A percentile compares a stretch with the other conserved stretches of the same genome.
phyloP scores from a whole-genome alignment of 441 rosid species.

The Eugenia klotzschiana region DNA sequence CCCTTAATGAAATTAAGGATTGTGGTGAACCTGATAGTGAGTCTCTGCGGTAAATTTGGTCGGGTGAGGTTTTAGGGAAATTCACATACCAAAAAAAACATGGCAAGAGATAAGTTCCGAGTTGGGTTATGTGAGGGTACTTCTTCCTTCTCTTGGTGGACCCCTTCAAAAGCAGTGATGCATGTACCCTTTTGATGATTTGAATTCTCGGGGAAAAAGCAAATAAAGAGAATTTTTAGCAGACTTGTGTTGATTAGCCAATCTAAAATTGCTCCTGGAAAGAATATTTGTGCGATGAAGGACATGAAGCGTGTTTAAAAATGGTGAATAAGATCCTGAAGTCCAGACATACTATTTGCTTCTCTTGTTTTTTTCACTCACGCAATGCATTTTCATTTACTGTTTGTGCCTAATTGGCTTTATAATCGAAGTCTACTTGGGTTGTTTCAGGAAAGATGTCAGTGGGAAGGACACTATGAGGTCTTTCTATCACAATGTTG shows the following conservation, averaged over 20 bases:
- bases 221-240: not conserved
- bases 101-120: not conserved
- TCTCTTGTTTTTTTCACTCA: not conserved
- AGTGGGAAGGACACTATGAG: conserved; percentile 54
- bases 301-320: not conserved
- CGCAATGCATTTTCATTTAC: not conserved
- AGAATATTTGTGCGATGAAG: not conserved
- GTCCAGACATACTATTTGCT: not conserved
- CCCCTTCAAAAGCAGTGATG: not conserved
- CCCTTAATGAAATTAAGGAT: not conserved
- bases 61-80: not conserved
- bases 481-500: conserved; percentile 59
- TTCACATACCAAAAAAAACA: not conserved
- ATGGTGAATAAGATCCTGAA: not conserved
- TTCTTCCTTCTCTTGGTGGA: not conserved
- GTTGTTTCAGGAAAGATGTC: conserved; percentile 62
- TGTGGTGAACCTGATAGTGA: not conserved
- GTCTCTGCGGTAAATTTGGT: not conserved
- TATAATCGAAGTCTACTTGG: not conserved
- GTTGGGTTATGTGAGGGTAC: not conserved
- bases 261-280: not conserved
- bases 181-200: not conserved
- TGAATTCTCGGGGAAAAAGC: not conserved
- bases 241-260: not conserved
- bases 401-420: not conserved